Evolutionary conservation across 2,329 filamentous ascomycete genomes (phyloP), one percentile per base, ranked within the genome.

Genomic region (Fusarium illudens): DNA sequence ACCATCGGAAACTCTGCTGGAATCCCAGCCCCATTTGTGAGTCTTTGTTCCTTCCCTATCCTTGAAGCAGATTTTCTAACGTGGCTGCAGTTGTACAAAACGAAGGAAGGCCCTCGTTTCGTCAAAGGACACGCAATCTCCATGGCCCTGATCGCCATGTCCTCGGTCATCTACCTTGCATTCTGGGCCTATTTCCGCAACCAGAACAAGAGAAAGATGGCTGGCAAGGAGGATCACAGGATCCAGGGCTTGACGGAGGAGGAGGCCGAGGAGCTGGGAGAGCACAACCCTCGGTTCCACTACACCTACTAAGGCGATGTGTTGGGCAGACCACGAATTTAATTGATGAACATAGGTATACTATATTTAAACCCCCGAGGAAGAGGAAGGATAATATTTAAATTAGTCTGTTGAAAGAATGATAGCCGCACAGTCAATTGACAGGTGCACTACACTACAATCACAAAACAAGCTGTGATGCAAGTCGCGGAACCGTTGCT

Each of bases 1-100:
- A 88, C 84, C 2, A 84, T 89, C 58, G 88, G 88, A 11, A 91
- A 91, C 70, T 82, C 84, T 58, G 84, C 84, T 9, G 89, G 89
- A 4, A 88, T 91, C 29, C 87, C 89, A 79, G 84, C 86, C 4
- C 86, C 86, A 3, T 90, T 89, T 42, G 74, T 75, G 71, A 67
- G 72, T 65, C 1, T 10, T 10, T 7, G 1, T 29, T 15, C 2
- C 3, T 7, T 27, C 12, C 8, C 2, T 15, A 17, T 34, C 11
- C 6, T 0, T 8, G 4, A 1, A 7, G 4, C 12, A 1, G 1
- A 3, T 1, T 4, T 1, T 1, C 62, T 73, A 34, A 74, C 29
- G 8, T 13, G 4, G 0, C 2, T 20, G 10, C 34, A 77, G 75
- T 19, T 77, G 13, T 77, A 77, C 46, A 60, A 63, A 53, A 75